These are phyloP conservation scores for Schizochytrium sp. DNA, from an alignment of 108 stramenopile genomes.

Conservation along the genomic window DNA sequence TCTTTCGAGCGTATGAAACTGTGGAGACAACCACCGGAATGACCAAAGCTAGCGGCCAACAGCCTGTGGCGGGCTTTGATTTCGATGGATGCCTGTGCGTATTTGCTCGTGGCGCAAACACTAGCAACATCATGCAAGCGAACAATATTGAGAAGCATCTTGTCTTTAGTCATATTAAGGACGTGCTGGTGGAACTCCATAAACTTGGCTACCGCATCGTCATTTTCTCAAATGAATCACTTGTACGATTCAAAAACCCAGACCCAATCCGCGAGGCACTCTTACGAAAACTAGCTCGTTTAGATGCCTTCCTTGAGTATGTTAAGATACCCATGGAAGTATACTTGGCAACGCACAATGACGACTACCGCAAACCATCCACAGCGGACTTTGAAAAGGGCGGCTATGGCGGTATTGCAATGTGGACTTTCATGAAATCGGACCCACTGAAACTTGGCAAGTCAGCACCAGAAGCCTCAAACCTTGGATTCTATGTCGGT, in stretches of 20 bases:
- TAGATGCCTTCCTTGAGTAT: background rate
- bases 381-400: background rate
- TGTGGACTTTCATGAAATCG: slow-evolving; percentile 21
- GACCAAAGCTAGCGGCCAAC: background rate
- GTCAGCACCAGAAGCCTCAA: too few relatives aligned
- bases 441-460: slow-evolving; percentile 6
- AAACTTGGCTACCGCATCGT: slow-evolving; percentile 19
- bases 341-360: slow-evolving; percentile 26
- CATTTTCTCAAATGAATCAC: slow-evolving; percentile 48
- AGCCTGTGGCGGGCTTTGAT: slow-evolving; percentile 37
- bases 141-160: background rate
- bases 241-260: slow-evolving; percentile 51
- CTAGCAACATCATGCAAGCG: background rate
- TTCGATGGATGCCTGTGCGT: slow-evolving; percentile 50
- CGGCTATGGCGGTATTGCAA: slow-evolving; percentile 26
- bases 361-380: slow-evolving; percentile 32
- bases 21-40: background rate
- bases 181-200: slow-evolving; percentile 14
- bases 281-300: background rate
- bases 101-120: background rate
- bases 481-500: slow-evolving; percentile 22
- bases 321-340: background rate
- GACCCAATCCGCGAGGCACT: background rate
- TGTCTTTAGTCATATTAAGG: background rate
- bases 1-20: background rate